phyloP scores from a whole-genome alignment of 2,329 filamentous ascomycete species.

The Epicoccum nigrum region DNA sequence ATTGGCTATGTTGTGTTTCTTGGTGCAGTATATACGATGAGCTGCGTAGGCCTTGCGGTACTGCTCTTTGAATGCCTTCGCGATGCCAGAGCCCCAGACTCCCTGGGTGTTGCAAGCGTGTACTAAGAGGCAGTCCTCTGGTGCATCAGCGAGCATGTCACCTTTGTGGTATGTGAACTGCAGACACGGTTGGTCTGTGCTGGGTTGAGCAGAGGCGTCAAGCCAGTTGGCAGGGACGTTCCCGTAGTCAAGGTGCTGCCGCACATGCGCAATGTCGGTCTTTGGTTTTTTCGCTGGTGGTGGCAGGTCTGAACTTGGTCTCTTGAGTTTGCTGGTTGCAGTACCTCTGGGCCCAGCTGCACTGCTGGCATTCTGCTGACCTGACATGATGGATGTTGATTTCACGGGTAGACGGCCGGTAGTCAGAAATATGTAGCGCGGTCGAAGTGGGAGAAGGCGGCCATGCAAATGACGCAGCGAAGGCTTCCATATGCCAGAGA shows the following conservation, averaged over 20 bases:
- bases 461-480: neutral
- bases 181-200: neutral
- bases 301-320: neutral
- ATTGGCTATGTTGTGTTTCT: conserved; percentile 26
- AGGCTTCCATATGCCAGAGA: neutral
- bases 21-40: conserved; percentile 57
- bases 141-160: conserved; percentile 59
- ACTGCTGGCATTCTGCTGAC: neutral
- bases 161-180: conserved; percentile 43
- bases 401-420: neutral
- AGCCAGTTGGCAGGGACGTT: conserved; percentile 12
- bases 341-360: neutral
- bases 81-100: conserved; percentile 65
- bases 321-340: neutral
- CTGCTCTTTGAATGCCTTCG: conserved; percentile 54
- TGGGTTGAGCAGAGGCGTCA: neutral
- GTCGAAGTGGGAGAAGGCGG: neutral
- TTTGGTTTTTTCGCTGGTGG: neutral
- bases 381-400: neutral
- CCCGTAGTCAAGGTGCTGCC: conserved; percentile 18
- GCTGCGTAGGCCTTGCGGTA: conserved; percentile 59
- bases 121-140: conserved; percentile 57
- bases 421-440: neutral
- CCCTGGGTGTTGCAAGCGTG: conserved; percentile 67
- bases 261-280: neutral